Base-by-base conservation (phyloP, 2,329 filamentous ascomycete species). In the Alternaria sp. region DNA sequence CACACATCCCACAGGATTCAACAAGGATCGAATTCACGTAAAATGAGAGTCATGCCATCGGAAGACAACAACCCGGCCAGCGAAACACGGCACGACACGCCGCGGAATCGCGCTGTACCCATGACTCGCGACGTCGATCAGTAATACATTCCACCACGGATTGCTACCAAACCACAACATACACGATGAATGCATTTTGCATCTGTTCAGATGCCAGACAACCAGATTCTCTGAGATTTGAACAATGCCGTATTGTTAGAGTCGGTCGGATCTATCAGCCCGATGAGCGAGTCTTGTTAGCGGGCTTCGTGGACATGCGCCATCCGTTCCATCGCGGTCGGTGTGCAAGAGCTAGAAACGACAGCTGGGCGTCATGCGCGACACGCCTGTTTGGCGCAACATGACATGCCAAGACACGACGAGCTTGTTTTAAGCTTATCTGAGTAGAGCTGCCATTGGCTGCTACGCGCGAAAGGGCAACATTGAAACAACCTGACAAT, bases 401-500 rank as follows among this genome's bases (percentile, higher is more conserved):
- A 41, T 47, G 36, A 52, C 41, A 39, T 51, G 61, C 53, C 38
- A 49, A 61, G 48, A 18, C 30, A 41, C 14, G n/a, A 7, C 7
- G 51, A 55, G 46, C 51, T 56, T 59, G 61, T 54, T 60, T 53
- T 42, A 42, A 53, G 54, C 55, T 59, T 41, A 52, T 28, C 14
- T 53, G 26, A 47, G 11, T 11, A 34, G 26, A 20, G 47, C 30
- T 12, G 3, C 20, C 18, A 59, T 60, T 39, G 46, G 52, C 48
- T 42, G 48, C 42, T 46, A 20, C 44, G 32, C 28, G 24, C 24
- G 36, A 48, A 57, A 46, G 7, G 32, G 20, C 14, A 14, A 5
- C 26, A 30, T 30, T 59, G 59, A 64, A 62, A 66, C 56, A 51
- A 48, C 51, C 28, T 57, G 46, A 51, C 32, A 49, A 22, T 28